Conservation (phyloP, 2,329 filamentous ascomycete species). For the Trichoderma atroviride region DNA sequence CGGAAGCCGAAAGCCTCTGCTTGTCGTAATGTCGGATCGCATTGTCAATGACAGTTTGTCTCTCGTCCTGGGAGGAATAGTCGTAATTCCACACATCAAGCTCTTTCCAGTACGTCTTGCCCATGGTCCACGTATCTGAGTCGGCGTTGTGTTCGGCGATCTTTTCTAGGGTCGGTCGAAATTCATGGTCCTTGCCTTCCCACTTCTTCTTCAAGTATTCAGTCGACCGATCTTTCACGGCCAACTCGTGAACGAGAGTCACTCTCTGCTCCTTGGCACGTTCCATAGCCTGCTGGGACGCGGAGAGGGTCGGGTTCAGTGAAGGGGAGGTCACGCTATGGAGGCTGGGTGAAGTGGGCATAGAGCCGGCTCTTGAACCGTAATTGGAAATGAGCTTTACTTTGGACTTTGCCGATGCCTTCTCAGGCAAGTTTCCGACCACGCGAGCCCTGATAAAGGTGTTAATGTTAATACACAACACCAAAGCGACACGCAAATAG, state of each 20-base stretch:
- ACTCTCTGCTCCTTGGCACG: slow-evolving; percentile 56
- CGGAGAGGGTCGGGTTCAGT: slow-evolving; percentile 51
- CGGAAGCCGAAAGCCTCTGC: slow-evolving; percentile 57
- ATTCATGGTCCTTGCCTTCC: slow-evolving; percentile 56
- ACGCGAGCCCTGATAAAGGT: slow-evolving; percentile 38
- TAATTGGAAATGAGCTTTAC: slow-evolving; percentile 47
- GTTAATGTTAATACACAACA: slow-evolving; percentile 27
- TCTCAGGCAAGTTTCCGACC: slow-evolving; percentile 41
- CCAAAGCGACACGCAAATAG: slow-evolving; percentile 25
- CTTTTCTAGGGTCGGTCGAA: slow-evolving; percentile 58
- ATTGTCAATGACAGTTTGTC: slow-evolving; percentile 63
- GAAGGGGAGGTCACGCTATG: slow-evolving; percentile 58
- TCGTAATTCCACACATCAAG: slow-evolving; percentile 65
- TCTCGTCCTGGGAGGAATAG: slow-evolving; percentile 56
- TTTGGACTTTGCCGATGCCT: slow-evolving; percentile 44
- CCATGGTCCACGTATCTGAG: slow-evolving; percentile 57
- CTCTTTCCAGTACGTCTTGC: slow-evolving; percentile 63
- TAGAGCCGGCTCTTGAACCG: slow-evolving; percentile 43
- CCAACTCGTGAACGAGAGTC: slow-evolving; percentile 63
- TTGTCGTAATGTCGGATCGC: slow-evolving; percentile 63
- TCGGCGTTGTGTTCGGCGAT: slow-evolving; percentile 56
- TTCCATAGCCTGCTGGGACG: slow-evolving; percentile 55
- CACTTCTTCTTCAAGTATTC: slow-evolving; percentile 55
- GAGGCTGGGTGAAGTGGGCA: slow-evolving; percentile 59
- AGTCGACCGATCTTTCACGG: slow-evolving; percentile 54